Percentiles rank a stretch among this genome's conserved stretches.
phyloP scores from a whole-genome alignment of 345 rosid genomes.

The Rubroshorea leprosula region DNA sequence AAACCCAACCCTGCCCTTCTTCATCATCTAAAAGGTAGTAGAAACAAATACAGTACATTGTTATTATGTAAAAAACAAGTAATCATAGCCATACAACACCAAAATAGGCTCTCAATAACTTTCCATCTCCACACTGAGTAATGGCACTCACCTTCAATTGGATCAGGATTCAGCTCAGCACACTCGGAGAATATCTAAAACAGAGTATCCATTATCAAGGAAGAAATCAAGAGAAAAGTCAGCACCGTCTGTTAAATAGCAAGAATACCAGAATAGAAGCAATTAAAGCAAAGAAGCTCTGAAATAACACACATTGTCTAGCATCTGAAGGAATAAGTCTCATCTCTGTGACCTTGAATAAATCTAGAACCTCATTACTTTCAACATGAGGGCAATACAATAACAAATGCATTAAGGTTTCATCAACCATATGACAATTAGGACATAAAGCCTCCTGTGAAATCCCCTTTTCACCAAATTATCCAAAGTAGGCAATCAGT shows the following conservation, averaged over 20 bases:
- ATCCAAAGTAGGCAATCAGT: too few species aligned
- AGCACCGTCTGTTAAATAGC: not conserved
- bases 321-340: conserved; percentile 92
- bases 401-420: too few species aligned
- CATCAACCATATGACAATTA: too few species aligned
- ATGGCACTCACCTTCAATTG: conserved; percentile 53
- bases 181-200: conserved; percentile 86
- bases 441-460: too few species aligned
- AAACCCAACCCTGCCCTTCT: conserved; percentile 59
- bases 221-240: conserved; percentile 8
- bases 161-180: conserved; percentile 93
- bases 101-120: not conserved
- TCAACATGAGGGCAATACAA: too few species aligned
- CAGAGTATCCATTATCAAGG: conserved; percentile 65
- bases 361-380: conserved; percentile 40
- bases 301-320: conserved; percentile 44
- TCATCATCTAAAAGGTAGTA: conserved; percentile 30
- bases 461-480: too few species aligned
- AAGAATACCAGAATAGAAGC: conserved; percentile 4
- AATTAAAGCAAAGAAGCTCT: conserved; percentile 3
- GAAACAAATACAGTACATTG: not conserved
- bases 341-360: conserved; percentile 74
- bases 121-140: not conserved
- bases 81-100: not conserved
- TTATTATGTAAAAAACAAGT: not conserved